Base-by-base conservation (phyloP, 169 alveolate genomes). In the Perkinsus marinus region DNA sequence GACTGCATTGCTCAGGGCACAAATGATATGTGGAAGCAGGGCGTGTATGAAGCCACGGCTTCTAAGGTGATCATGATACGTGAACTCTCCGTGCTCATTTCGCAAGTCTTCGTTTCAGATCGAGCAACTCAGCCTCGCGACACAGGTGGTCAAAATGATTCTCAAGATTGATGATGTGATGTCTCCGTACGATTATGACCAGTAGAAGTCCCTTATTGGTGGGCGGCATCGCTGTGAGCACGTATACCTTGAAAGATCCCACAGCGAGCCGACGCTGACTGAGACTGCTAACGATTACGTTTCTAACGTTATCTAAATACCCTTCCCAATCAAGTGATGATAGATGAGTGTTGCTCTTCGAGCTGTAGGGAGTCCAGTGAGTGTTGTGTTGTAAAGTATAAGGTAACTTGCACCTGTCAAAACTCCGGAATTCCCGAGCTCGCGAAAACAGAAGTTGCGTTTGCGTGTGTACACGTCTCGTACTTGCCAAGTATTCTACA, bases 61-160 rank as follows among this genome's bases (percentile, higher is more conserved):
- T 96, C 99, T n/a, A 98, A 98, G 95, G 96, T 94, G 22, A 26
- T 19, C 7, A 6, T 30, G 26, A 13, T 6, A 2, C 36, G 9
- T 57, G 26, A 16, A 30, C 9, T 13, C 22, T 16, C 26, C 9
- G 22, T 13, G 5, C 10, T 10, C 46, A 26, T 57, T 57, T 57
- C 7, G 37, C 7, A 16, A 6, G 37, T 13, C 34, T 26, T 57
- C 79, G 7, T 57, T 2, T 57, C 34, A 57, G 79, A 30, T 57
- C 43, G 97, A 97, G 92, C 98, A 98, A 93, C 93, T 98, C 46
- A 97, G 98, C 91, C 95, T 98, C 68, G 99, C 99, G 30, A 98
- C 99, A 0, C 99, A 99, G 96, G 99, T 98, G 16, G 99, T 98
- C 79, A 99, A 98, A 94, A 99, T 99, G 99, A 99, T 99, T 91